Percentiles rank a stretch among this genome's conserved stretches.
Evolutionary conservation across 768 basidiomycete genomes (phyloP).

Genomic region (Crassisporium funariophilum): DNA sequence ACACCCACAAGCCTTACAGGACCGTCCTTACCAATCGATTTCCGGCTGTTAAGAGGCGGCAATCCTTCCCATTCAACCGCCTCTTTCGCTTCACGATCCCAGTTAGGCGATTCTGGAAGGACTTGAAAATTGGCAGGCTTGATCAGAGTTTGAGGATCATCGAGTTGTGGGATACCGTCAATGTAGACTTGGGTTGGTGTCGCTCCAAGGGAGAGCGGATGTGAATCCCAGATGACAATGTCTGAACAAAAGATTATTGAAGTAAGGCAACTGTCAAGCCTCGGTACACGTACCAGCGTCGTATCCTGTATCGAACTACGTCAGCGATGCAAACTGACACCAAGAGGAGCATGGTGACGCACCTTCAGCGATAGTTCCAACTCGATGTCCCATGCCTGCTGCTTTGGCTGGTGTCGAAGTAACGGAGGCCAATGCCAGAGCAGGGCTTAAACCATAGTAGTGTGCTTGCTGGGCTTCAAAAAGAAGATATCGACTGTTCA

Average conservation of each 20-base stretch:
- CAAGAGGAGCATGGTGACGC: conserved; percentile 1
- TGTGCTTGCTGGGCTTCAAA: conserved; percentile 74
- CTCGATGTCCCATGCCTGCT: conserved; percentile 66
- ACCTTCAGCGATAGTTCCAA: conserved; percentile 64
- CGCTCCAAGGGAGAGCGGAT: conserved; percentile 77
- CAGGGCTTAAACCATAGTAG: conserved; percentile 61
- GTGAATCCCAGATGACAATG: conserved; percentile 73
- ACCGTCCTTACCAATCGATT: conserved; percentile 25
- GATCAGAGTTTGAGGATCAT: conserved; percentile 30
- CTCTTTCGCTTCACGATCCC: conserved; percentile 57
- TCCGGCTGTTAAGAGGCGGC: conserved; percentile 57
- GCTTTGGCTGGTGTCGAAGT: conserved; percentile 65
- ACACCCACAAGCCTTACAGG: conserved; percentile 58
- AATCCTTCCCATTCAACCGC: conserved; percentile 66
- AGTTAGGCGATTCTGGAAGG: conserved; percentile 57
- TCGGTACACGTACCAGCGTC: conserved; percentile 57
- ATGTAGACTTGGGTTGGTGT: conserved; percentile 83
- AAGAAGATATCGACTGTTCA: conserved; percentile 66
- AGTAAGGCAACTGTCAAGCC: too few relatives aligned
- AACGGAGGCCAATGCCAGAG: conserved; percentile 61
- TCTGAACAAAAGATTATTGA: conserved; percentile 1
- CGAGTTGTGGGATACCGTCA: conserved; percentile 75
- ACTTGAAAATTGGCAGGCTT: conserved; percentile 55
- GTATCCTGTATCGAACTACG: conserved; percentile 44
- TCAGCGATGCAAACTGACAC: conserved; percentile 6